Evolutionary conservation across 2,329 filamentous ascomycete species (phyloP), one percentile per base, ranked within the genome.

Genomic region (Periconia digitata): DNA sequence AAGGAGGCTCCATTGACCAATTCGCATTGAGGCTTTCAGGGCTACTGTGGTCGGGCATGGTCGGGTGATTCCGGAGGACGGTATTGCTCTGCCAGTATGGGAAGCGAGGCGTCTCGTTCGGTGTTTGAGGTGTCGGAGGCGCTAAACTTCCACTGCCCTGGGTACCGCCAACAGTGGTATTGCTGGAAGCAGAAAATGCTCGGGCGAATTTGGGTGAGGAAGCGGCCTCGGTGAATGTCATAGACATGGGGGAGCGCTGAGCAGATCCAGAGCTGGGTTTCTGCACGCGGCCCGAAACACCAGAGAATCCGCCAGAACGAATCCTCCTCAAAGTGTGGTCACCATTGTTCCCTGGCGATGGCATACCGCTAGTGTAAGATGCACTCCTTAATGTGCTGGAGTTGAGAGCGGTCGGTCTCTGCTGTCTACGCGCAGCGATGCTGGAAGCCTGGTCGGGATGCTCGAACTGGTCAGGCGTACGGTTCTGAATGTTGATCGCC

Each of bases 71-170:
- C 34, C 66, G 57, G 36, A 66, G 61, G 5, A 62, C 55, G 10
- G 64, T 59, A 39, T 62, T 68, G 53, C 54, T 63, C 45, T 76
- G 74, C 73, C 75, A 77, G 36, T 67, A 67, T 10, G 71, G 66
- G 18, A 71, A 71, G 32, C 67, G 67, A 22, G 62, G 55, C 53
- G 71, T 61, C 39, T 74, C 72, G 40, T 64, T 70, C 8, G 76
- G 76, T 18, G 76, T 78, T 46, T 77, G 53, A 2, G 76, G 76
- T 10, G 76, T 79, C 3, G 75, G 76, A 17, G 76, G 76, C 18
- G 75, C 76, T 17, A 78, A 63, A 54, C 65, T 76, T 21, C 68
- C 71, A 22, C 62, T 63, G 51, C 71, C 52, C n/a, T 32, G 27
- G n/a, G 27, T 15, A 32, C 27, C 27, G 46, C 64, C 64, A 39